Conservation (phyloP, 1,284 basidiomycete genomes). For the Acaromyces ingoldii region DNA sequence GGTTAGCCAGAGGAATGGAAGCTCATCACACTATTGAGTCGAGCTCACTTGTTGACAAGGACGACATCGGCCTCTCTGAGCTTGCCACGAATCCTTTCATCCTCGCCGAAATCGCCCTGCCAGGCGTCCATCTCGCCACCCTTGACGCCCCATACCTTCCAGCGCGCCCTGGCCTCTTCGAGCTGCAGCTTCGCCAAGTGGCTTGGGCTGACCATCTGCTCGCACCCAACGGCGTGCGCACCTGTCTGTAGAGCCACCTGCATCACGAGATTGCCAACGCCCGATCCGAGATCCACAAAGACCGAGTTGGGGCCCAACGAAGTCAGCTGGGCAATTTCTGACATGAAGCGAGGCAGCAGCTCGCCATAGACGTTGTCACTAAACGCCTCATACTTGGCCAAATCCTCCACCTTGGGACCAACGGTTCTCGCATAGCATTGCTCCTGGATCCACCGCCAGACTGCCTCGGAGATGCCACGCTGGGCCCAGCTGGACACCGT, state of each 20-base stretch:
- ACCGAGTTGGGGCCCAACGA: constrained; percentile 46
- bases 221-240: constrained; percentile 55
- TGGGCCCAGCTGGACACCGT: constrained; percentile 43
- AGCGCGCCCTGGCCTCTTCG: constrained; percentile 54
- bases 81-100: constrained; percentile 46
- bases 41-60: constrained; percentile 59
- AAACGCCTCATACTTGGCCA: constrained; percentile 55
- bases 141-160: constrained; percentile 56
- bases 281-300: constrained; percentile 58
- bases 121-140: constrained; percentile 54
- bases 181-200: constrained; percentile 55
- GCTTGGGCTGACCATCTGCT: constrained; percentile 56
- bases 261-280: constrained; percentile 59
- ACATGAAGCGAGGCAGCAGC: constrained; percentile 52
- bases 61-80: constrained; percentile 57
- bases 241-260: constrained; percentile 59
- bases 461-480: constrained; percentile 43
- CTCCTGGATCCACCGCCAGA: constrained; percentile 57
- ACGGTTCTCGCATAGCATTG: constrained; percentile 59
- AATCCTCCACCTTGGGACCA: constrained; percentile 55
- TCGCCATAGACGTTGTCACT: constrained; percentile 51
- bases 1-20: background rate
- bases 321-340: constrained; percentile 51
- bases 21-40: background rate
- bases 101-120: constrained; percentile 57